Evolutionary conservation across 1,139 yeast genomes (phyloP).

Genomic region (Yamadazyma kanchanaburiensis): DNA sequence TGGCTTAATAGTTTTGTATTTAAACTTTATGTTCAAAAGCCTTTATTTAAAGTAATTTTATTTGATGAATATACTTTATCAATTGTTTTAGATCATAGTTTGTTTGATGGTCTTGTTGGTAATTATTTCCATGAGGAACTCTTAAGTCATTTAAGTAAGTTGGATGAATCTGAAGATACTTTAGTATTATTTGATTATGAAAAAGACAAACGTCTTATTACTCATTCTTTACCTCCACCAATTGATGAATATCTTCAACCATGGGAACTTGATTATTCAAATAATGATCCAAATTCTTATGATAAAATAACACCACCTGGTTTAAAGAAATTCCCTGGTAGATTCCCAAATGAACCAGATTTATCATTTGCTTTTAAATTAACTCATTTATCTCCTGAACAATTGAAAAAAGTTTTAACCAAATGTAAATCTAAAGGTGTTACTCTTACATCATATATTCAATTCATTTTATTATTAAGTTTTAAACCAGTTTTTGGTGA

Average conservation of each 20-base stretch:
- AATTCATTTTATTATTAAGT: slow-evolving; percentile 22
- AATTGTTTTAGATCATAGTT: slow-evolving; percentile 37
- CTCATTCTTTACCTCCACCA: slow-evolving; percentile 33
- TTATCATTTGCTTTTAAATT: slow-evolving; percentile 27
- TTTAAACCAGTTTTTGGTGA: slow-evolving; percentile 28
- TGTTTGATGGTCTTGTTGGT: slow-evolving; percentile 43
- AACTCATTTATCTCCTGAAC: slow-evolving; percentile 24
- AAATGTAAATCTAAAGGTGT: slow-evolving; percentile 29
- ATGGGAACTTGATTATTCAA: slow-evolving; percentile 22
- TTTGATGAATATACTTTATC: slow-evolving; percentile 22
- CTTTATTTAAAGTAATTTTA: slow-evolving; percentile 30
- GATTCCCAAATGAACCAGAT: slow-evolving; percentile 20
- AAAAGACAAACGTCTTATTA: slow-evolving; percentile 18
- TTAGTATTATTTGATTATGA: slow-evolving; percentile 18
- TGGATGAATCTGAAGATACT: slow-evolving; percentile 6
- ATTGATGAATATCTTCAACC: slow-evolving; percentile 25
- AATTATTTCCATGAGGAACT: slow-evolving; percentile 36
- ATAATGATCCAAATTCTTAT: slow-evolving; percentile 22
- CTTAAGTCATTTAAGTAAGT: slow-evolving; percentile 20
- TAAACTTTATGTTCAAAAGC: slow-evolving; percentile 21
- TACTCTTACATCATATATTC: slow-evolving; percentile 35
- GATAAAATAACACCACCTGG: slow-evolving; percentile 22
- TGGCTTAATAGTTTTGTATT: slow-evolving; percentile 21
- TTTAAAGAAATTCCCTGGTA: slow-evolving; percentile 31
- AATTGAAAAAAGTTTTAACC: slow-evolving; percentile 21